Evolutionary conservation across 331 rosid species (phyloP), one percentile per base, ranked within the genome.

Genomic region (Saraca asoca): DNA sequence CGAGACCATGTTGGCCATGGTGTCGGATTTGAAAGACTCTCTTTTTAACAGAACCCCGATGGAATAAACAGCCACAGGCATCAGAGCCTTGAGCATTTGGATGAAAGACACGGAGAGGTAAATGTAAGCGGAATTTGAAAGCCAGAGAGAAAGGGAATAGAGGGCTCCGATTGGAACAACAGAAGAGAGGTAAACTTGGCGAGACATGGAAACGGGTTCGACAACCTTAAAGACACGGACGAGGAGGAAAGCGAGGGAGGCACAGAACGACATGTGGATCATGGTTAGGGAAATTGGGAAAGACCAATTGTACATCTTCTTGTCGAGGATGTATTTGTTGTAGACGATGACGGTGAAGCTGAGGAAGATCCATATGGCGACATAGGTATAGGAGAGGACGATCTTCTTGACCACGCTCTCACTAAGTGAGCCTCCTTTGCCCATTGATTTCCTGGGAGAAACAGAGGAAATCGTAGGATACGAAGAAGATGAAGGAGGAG

Each of bases 321-420:
- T 81, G 84, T 84, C 89, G 70, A 84, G 89, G 72, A 84, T 84
- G 74, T 71, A 84, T 20, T 84, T 84, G 89, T 84, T 84, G 89
- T 75, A 84, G 29, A 84, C 82, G 80, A 84, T 84, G 43, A 84
- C 89, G 6, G 84, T 78, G 82, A 84, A 84, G 77, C 79, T 69
- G 65, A 84, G 89, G 82, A 84, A 81, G 83, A 84, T 84, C 31
- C 31, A 84, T 49, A 84, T 69, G 61, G 71, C 84, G 0, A 84
- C 89, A 57, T 81, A 84, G 51, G 82, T 74, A 75, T 84, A 84
- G 29, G 89, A 84, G 55, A 81, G 75, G 33, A 81, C 31, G 75
- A 84, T 81, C 71, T 84, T 84, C 77, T 62, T 81, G 9, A 78
- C 12, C 6, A 84, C 84, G 34, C 86, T 66, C 7, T 84, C 87